Percentiles rank a stretch among this genome's conserved stretches.
phyloP scores from a whole-genome alignment of 73 alveolate genomes.

The Paramecium tetraurelia region DNA sequence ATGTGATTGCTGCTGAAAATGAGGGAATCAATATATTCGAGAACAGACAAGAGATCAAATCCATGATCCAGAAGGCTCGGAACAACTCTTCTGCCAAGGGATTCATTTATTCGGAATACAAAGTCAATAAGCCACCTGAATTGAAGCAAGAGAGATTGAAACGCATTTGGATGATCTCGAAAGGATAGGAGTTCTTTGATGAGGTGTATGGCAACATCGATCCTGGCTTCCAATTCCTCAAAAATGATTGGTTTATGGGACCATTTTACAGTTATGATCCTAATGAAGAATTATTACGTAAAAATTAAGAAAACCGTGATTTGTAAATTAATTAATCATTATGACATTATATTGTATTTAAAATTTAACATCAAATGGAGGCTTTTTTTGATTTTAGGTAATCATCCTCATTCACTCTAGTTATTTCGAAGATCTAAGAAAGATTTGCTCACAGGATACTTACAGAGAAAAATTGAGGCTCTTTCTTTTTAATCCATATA shows the following conservation, averaged over 20 bases:
- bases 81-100: background rate
- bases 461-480: background rate
- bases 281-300: conserved; percentile 16
- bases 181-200: conserved; percentile 48
- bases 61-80: background rate
- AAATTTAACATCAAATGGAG: background rate
- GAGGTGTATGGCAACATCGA: conserved; percentile 52
- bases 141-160: conserved; percentile 42
- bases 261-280: conserved; percentile 56
- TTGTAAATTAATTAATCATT: background rate
- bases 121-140: background rate
- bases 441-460: background rate
- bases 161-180: conserved; percentile 42
- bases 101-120: background rate
- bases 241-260: conserved; percentile 63
- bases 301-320: background rate
- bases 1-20: background rate
- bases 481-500: background rate
- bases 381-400: conserved; percentile 5
- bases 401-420: background rate
- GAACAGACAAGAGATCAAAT: background rate
- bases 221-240: conserved; percentile 17
- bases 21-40: background rate
- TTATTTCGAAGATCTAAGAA: background rate
- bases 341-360: background rate